These are phyloP conservation scores for Penicillium dipodomyicola DNA, from an alignment of 495 filamentous ascomycete genomes.

Conservation along the genomic window DNA sequence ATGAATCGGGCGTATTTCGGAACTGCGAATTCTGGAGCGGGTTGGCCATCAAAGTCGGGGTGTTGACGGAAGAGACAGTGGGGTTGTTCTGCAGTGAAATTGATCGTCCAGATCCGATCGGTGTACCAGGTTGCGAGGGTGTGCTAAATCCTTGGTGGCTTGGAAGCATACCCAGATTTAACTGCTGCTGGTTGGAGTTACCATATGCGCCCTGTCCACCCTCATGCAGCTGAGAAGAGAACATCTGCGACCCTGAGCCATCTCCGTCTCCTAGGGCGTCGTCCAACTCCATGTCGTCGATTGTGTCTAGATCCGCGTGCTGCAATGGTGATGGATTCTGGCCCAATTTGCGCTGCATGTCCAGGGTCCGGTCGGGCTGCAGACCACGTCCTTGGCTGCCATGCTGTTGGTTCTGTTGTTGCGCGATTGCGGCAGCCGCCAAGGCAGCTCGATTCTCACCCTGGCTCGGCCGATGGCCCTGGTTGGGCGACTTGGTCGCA, in stretches of 20 bases:
- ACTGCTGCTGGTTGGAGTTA: constrained; percentile 68
- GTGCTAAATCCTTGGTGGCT: constrained; percentile 74
- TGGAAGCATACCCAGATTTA: constrained; percentile 71
- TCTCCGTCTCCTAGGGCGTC: constrained; percentile 67
- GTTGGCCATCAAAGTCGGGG: constrained; percentile 74
- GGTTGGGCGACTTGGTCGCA: constrained; percentile 62
- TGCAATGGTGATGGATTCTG: constrained; percentile 43
- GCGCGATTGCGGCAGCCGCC: constrained; percentile 54
- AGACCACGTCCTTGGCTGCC: constrained; percentile 41
- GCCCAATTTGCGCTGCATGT: constrained; percentile 46
- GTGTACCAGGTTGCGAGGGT: constrained; percentile 80
- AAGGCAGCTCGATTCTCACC: constrained; percentile 56
- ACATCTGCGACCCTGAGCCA: constrained; percentile 60
- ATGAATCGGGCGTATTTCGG: constrained; percentile 69
- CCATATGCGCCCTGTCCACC: constrained; percentile 61
- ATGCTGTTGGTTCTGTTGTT: constrained; percentile 55
- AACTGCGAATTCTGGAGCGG: constrained; percentile 63
- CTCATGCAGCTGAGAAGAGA: constrained; percentile 53
- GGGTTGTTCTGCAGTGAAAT: constrained; percentile 83
- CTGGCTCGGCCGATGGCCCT: constrained; percentile 54
- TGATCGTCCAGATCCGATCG: constrained; percentile 64
- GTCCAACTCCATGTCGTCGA: constrained; percentile 97
- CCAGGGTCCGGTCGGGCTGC: constrained; percentile 41
- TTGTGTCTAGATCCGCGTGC: constrained; percentile 71
- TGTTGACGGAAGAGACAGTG: constrained; percentile 97